Percentiles rank a stretch among this genome's conserved stretches.
Conservation (phyloP, 805 yeast genomes). For the Zygosaccharomyces siamensis region DNA sequence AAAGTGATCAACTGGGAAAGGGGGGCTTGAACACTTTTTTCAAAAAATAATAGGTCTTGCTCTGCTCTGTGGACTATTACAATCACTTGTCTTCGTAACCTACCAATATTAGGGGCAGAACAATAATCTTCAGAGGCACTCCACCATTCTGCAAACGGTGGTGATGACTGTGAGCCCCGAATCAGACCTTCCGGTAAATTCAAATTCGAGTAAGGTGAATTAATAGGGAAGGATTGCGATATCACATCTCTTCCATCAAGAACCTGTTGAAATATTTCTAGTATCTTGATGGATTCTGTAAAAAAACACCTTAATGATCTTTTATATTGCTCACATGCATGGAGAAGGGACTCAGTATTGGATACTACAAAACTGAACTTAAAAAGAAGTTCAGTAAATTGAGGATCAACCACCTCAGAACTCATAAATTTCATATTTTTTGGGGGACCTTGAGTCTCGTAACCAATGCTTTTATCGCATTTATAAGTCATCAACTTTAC, state of each 20-base stretch:
- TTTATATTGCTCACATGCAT: constrained; percentile 15
- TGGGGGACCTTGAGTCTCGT: background rate
- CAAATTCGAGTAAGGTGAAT: background rate
- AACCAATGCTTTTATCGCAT: background rate
- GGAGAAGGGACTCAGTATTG: constrained; percentile 10
- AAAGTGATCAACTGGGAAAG: constrained; percentile 8
- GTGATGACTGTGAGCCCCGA: background rate
- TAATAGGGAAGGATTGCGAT: constrained; percentile 1
- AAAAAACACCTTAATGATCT: constrained; percentile 13
- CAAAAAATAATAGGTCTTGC: constrained; percentile 17
- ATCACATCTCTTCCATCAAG: constrained; percentile 9
- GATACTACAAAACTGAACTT: constrained; percentile 6
- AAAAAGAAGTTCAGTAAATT: constrained; percentile 10
- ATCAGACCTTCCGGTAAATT: background rate
- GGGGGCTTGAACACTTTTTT: constrained; percentile 18
- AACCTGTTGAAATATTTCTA: constrained; percentile 14
- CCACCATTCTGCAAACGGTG: background rate
- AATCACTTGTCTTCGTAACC: constrained; percentile 14
- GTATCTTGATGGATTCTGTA: constrained; percentile 8
- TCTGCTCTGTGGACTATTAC: constrained; percentile 16
- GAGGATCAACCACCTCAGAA: constrained; percentile 12
- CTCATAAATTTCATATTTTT: constrained; percentile 4
- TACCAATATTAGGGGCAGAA: constrained; percentile 8
- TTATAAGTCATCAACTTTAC: background rate
- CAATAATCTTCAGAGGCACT: background rate